phyloP scores from a whole-genome alignment of 805 yeast genomes.

The Starmerella vaccinii region DNA sequence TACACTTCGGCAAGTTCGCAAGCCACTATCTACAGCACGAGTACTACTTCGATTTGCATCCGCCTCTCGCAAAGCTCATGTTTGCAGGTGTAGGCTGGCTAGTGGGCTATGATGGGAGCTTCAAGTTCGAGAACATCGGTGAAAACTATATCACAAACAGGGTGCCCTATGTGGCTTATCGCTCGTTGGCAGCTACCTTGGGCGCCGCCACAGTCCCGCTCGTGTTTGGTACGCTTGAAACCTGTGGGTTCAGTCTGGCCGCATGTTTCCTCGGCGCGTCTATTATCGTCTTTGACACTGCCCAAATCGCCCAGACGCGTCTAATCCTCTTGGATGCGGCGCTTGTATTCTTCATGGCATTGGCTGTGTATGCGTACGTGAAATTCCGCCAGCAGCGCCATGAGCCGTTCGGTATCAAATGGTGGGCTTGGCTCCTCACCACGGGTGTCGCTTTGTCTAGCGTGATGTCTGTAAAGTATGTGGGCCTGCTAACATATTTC shows the following conservation, averaged over 20 bases:
- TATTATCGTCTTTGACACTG: slow-evolving; percentile 56
- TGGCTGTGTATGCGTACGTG: slow-evolving; percentile 65
- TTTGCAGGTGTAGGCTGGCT: slow-evolving; percentile 75
- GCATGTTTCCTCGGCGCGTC: slow-evolving; percentile 71
- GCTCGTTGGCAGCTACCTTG: slow-evolving; percentile 76
- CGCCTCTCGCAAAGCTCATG: slow-evolving; percentile 91
- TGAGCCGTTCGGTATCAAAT: slow-evolving; percentile 59
- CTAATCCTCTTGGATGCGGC: slow-evolving; percentile 88
- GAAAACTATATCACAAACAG: slow-evolving; percentile 61
- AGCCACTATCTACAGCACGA: slow-evolving; percentile 80
- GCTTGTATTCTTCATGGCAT: slow-evolving; percentile 75
- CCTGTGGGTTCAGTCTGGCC: slow-evolving; percentile 59
- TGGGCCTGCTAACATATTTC: slow-evolving; percentile 81
- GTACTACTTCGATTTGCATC: slow-evolving; percentile 93
- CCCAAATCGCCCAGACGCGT: slow-evolving; percentile 76
- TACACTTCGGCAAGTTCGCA: slow-evolving; percentile 90
- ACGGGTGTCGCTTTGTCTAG: slow-evolving; percentile 86
- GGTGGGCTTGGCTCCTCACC: slow-evolving; percentile 89
- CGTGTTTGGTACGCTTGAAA: slow-evolving; percentile 71
- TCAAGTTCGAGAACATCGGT: slow-evolving; percentile 75
- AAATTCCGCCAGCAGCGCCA: slow-evolving; percentile 55
- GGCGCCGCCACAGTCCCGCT: slow-evolving; percentile 78
- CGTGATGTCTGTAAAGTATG: slow-evolving; percentile 91
- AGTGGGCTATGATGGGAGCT: slow-evolving; percentile 79
- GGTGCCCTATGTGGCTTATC: slow-evolving; percentile 67